phyloP scores from a whole-genome alignment of 106 monocot genomes.

The Dendrobium catenatum region DNA sequence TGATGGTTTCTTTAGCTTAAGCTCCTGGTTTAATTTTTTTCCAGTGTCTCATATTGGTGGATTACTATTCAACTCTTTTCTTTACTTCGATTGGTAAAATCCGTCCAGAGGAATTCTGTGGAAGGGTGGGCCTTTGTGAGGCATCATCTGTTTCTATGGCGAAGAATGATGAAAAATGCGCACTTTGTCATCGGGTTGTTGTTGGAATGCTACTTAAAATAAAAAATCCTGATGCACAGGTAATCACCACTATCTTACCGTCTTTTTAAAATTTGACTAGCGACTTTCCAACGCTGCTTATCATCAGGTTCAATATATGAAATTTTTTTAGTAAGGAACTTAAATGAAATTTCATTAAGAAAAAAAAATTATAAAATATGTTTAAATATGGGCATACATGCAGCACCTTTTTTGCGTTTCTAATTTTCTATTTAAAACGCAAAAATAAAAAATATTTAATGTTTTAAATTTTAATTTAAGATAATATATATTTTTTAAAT shows the following conservation, averaged over 20 bases:
- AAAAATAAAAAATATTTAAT: too few species aligned
- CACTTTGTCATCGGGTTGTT: constrained; percentile 39
- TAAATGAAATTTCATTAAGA: too few species aligned
- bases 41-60: constrained; percentile 67
- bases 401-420: too few species aligned
- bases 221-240: constrained; percentile 69
- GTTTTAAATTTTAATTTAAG: too few species aligned
- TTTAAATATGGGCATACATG: too few species aligned
- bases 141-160: constrained; percentile 6
- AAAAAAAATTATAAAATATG: too few species aligned
- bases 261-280: background rate
- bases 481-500: too few species aligned
- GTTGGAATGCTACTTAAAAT: constrained; percentile 42
- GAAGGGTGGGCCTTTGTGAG: constrained; percentile 45
- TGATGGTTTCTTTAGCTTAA: background rate
- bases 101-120: constrained; percentile 60
- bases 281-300: background rate
- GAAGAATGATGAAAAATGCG: constrained; percentile 33
- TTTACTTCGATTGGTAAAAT: constrained; percentile 35
- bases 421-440: too few species aligned
- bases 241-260: constrained; percentile 5
- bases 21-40: background rate
- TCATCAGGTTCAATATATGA: background rate
- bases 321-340: background rate
- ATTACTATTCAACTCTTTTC: constrained; percentile 59